Base-by-base conservation (phyloP, 176 grass and related monocot genomes). In the Miscanthus lutarioriparius region DNA sequence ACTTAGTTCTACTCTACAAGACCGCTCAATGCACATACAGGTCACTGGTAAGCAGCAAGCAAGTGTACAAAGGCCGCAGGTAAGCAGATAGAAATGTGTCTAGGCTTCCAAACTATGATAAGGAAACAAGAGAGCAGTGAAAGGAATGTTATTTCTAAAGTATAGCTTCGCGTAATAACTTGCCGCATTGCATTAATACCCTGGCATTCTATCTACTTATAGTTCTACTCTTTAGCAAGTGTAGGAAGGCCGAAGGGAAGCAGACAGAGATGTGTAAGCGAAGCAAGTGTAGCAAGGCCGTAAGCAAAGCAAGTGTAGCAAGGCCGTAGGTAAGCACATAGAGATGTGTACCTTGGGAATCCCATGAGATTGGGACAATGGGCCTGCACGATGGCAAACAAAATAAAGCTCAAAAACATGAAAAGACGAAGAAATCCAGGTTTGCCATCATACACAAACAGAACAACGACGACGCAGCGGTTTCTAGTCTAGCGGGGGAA, bases 301-400 rank as follows among this genome's bases (percentile, higher is more conserved):
- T 25, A 90, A n/a, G 37, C 16, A 49, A 82, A 28, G 43, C 23
- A 32, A 17, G 47, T 39, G 26, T 8, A 59, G 6, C 47, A 33
- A 75, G 22, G 66, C 7, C 45, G 22, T 22, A 10, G 53, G 27
- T 26, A 75, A 69, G 39, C 49, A 89, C 54, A 30, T 32, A 65
- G 63, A 65, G 11, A 76, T 30, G 12, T 26, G 68, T 78, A 90
- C 88, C 88, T 90, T 67, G 3, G 22, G 84, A 78, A 61, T 86
- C 88, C 84, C 74, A 73, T 47, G 88, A 78, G 38, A 74, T 67
- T 47, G 16, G 79, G 33, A 67, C n/a, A 37, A 44, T 2, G 27
- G 54, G 45, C 74, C 88, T 90, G 84, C 84, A 90, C 56, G 58
- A 78, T 66, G 36, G 35, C 25, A 82, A 32, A 73, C 8, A 44